Conservation (phyloP, 73 alveolate genomes). For the Tetrahymena thermophila region DNA sequence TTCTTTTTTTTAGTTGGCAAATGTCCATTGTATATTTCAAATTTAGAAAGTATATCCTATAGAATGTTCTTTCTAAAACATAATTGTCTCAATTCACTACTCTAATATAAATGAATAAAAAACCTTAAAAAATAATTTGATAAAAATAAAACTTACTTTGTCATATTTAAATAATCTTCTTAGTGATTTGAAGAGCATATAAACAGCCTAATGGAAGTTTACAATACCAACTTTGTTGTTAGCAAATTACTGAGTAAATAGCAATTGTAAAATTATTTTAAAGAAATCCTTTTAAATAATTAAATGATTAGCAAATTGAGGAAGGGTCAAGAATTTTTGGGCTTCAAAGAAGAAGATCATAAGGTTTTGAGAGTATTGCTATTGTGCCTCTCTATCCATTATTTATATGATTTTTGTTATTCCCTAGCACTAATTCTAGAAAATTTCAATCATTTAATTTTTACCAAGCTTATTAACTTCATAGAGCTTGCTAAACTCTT, state of each 20-base stretch:
- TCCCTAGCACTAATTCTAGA: background rate
- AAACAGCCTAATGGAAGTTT: background rate
- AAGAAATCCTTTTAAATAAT: background rate
- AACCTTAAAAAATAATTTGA: background rate
- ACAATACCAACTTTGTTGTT: background rate
- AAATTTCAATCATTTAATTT: background rate
- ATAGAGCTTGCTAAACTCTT: background rate
- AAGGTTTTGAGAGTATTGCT: background rate
- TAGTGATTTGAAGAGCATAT: background rate
- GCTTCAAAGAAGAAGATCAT: background rate
- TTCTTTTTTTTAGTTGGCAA: background rate
- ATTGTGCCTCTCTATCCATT: background rate
- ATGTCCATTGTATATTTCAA: background rate
- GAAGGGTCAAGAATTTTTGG: background rate
- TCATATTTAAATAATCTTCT: background rate
- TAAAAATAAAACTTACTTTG: background rate
- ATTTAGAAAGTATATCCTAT: background rate
- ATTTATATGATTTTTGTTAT: background rate
- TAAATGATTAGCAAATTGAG: background rate
- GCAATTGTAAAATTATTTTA: background rate
- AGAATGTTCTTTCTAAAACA: background rate
- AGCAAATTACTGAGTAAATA: background rate
- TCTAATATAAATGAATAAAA: background rate
- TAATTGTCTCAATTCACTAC: background rate
- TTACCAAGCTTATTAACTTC: background rate